Base-by-base conservation (phyloP, 2,329 filamentous ascomycete genomes). In the Penicillium sp. region DNA sequence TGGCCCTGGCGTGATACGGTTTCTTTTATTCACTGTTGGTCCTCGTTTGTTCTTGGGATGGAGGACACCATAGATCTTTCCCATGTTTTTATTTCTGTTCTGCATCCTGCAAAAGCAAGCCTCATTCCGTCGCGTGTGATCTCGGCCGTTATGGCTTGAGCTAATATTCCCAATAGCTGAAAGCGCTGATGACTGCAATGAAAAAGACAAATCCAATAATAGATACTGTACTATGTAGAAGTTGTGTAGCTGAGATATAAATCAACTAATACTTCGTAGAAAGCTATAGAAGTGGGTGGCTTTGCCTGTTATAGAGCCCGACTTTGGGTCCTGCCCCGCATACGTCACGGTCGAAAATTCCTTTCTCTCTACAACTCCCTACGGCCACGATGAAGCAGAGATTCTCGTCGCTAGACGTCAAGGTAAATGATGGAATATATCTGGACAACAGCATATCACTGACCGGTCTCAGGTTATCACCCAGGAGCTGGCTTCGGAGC, bases 401-500 rank as follows among this genome's bases (percentile, higher is more conserved):
- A 65, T 85, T 83, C 67, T 85, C 83, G 29, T 84, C 82, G 46
- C 71, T 85, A 48, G 83, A 85, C 67, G 81, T 85, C 57, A 82
- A 83, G 78, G 82, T 83, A 68, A 23, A 62, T 55, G 29, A 4
- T 16, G 21, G 8, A 25, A 45, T n/a, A 7, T 14, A 0, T 11
- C 26, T 16, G 10, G 25, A 54, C 21, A 16, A n/a, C 43, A 52
- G 44, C 44, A 29, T 53, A 44, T 27, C 39, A 26, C 62, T 67
- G 29, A 60, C 27, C n/a, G 53, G 23, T 25, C 52, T 70, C 16
- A 96, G 91, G 92, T 96, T 76, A 96, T 98, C 72, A 90, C 92
- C 55, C 91, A 96, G 74, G 95, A 99, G 83, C 89, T 99, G 61
- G 88, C 92, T 58, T 81, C 85, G 62, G 85, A 83, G 63, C 83